Base-by-base conservation (phyloP, 805 yeast species). In the Monosporozyma solicola region DNA sequence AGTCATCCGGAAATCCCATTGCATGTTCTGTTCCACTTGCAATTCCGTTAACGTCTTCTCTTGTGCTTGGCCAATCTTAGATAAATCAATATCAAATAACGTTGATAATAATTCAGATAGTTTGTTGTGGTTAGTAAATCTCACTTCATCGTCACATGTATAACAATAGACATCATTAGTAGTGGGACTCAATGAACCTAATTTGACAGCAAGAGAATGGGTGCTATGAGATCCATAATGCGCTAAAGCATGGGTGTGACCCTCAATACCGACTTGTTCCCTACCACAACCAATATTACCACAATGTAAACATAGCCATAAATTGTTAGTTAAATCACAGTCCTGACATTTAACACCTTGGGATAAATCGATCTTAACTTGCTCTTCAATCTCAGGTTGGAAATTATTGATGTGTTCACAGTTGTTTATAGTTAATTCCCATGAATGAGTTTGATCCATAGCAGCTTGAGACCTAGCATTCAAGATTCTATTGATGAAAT, bases 211-310 rank as follows among this genome's bases (percentile, higher is more conserved):
- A 16, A 91, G 80, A 2, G 88, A 80, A 69, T 94, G 99, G 0
- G 73, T 74, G 0, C 79, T 59, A 11, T 63, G 50, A 0, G 55
- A 39, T 41, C 84, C 80, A 62, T 67, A 84, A 69, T 94, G 99
- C 0, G 69, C 65, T 54, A 92, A 71, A 0, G 96, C 98, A 67
- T 94, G 99, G 0, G 96, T 83, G 64, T 92, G 82, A 5, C 99
- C 99, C n/a, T 90, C 85, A 11, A 86, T 80, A 37, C 98, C 99
- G 64, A 87, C 88, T 68, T 94, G 99, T 33, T 83, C 83, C 58
- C 99, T 75, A 5, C 99, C 99, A 71, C 99, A 94, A 4, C 97
- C 97, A 10, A 90, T 61, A n/a, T 78, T 72, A 1, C 99, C 99
- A 76, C 99, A 94, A 49, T 79, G 79, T 47, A 94, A 70, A 72